phyloP scores from a whole-genome alignment of 257 asterid species.

The Catharanthus roseus region DNA sequence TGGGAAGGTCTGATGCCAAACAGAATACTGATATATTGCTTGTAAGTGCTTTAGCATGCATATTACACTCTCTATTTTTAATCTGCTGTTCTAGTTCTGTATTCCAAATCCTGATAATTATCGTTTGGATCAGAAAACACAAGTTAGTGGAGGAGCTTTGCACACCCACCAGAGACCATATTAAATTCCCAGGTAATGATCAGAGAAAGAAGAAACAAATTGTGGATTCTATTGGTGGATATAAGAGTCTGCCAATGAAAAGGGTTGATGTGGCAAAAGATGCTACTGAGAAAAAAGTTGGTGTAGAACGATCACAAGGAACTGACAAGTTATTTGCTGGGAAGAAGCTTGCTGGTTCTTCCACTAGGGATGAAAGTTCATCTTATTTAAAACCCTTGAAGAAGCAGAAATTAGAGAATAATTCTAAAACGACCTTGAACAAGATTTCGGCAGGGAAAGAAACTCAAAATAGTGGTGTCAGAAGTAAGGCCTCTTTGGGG shows the following conservation, averaged over 20 bases:
- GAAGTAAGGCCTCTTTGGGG: conserved; percentile 35
- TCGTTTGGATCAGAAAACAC: conserved; percentile 47
- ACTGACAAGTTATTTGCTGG: conserved; percentile 31
- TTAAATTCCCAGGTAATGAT: conserved; percentile 60
- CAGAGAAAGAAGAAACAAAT: conserved; percentile 23
- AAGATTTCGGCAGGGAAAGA: conserved; percentile 29
- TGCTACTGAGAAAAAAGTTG: conserved; percentile 24
- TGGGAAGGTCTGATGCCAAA: conserved; percentile 73
- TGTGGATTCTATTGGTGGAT: conserved; percentile 19
- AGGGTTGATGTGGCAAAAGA: conserved; percentile 20
- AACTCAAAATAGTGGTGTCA: conserved; percentile 23
- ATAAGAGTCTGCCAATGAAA: conserved; percentile 20
- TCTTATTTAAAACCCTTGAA: conserved; percentile 22
- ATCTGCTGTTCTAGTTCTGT: neutral
- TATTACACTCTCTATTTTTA: neutral
- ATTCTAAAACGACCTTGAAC: conserved; percentile 14
- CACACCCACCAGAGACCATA: conserved; percentile 68
- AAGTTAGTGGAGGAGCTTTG: conserved; percentile 38
- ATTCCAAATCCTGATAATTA: neutral
- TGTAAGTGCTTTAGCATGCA: conserved; percentile 40
- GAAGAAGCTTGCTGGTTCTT: conserved; percentile 26
- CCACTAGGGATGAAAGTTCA: conserved; percentile 35
- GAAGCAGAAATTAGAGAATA: conserved; percentile 31
- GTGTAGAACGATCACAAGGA: conserved; percentile 28
- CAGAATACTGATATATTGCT: conserved; percentile 76